Conservation (phyloP, 257 asterid species). For the Haberlea rhodopensis region DNA sequence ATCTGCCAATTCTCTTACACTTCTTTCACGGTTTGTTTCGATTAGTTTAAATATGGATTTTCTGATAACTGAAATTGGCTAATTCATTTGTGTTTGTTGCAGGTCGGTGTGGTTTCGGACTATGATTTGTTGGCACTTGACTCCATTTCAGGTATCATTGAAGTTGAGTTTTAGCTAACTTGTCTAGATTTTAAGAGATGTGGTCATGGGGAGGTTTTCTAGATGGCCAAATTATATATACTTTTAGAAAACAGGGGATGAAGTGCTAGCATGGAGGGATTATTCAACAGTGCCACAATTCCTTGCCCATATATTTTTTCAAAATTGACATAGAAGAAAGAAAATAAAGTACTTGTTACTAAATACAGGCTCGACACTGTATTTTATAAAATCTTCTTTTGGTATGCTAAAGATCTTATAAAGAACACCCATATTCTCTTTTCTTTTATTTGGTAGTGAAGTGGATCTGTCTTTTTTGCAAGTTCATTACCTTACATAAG, state of each 20-base stretch:
- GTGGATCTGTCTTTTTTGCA: slow-evolving; percentile 15
- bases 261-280: slow-evolving; percentile 11
- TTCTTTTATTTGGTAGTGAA: slow-evolving; percentile 4
- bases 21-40: background rate
- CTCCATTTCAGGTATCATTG: slow-evolving; percentile 72
- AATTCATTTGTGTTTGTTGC: slow-evolving; percentile 28
- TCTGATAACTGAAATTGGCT: slow-evolving; percentile 20
- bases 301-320: too few species aligned
- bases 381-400: background rate
- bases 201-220: slow-evolving; percentile 3
- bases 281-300: too few species aligned
- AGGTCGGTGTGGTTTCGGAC: slow-evolving; percentile 95
- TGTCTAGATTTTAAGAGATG: background rate
- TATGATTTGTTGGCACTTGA: slow-evolving; percentile 85
- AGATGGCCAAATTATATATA: slow-evolving; percentile 1
- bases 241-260: slow-evolving; percentile 16
- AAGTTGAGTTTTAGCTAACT: slow-evolving; percentile 9
- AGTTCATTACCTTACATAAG: slow-evolving; percentile 9
- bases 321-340: too few species aligned
- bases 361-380: background rate
- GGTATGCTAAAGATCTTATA: background rate
- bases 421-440: slow-evolving; percentile 1
- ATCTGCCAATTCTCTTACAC: too few species aligned
- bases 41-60: background rate
- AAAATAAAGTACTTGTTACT: too few species aligned